Evolutionary conservation across 768 basidiomycete species (phyloP).

Genomic region (Termitomyces sp.): DNA sequence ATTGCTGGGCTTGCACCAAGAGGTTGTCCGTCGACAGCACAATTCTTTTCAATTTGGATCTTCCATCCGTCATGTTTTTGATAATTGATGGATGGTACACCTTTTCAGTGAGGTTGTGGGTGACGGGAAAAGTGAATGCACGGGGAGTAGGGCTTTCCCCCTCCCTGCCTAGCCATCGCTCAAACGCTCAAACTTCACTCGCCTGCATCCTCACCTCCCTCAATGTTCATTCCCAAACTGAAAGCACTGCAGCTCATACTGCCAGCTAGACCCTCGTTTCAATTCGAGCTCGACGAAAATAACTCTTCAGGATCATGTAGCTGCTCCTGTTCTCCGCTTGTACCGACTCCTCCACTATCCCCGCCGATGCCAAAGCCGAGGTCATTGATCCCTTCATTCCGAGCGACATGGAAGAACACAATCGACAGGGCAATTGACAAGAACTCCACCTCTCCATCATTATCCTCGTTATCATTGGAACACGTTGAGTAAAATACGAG

Average conservation of each 20-base stretch:
- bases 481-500: slow-evolving; percentile 27
- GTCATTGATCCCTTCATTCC: slow-evolving; percentile 14
- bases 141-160: too few relatives aligned
- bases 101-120: too few relatives aligned
- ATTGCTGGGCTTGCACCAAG: too few relatives aligned
- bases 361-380: not conserved
- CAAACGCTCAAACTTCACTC: too few relatives aligned
- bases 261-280: slow-evolving; percentile 77
- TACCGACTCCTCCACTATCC: too few relatives aligned
- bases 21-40: too few relatives aligned
- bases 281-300: slow-evolving; percentile 74
- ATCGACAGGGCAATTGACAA: slow-evolving; percentile 28
- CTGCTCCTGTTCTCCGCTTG: not conserved
- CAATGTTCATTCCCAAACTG: slow-evolving; percentile 66
- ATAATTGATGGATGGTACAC: too few relatives aligned
- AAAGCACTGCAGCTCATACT: slow-evolving; percentile 87
- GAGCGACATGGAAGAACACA: slow-evolving; percentile 35
- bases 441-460: slow-evolving; percentile 9
- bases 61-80: too few relatives aligned
- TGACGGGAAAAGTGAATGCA: too few relatives aligned
- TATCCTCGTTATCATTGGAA: not conserved
- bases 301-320: slow-evolving; percentile 3
- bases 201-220: not conserved
- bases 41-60: too few relatives aligned
- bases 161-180: too few relatives aligned